phyloP scores from a whole-genome alignment of 768 basidiomycete genomes.

The Lactifluus piperatus region DNA sequence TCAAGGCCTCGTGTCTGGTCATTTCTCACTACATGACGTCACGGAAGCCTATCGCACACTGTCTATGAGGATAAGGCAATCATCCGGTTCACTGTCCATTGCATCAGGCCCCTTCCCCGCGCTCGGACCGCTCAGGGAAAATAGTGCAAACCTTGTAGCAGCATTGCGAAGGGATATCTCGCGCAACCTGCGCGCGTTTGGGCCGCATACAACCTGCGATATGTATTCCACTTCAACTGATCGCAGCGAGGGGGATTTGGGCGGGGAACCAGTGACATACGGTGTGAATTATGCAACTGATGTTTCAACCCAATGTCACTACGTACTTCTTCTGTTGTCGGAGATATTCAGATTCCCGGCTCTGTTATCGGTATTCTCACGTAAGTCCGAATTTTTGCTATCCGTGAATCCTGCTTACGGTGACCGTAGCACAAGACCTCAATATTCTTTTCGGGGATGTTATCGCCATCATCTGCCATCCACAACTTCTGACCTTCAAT shows the following conservation, averaged over 20 bases:
- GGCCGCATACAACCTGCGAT: background rate
- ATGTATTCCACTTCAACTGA: background rate
- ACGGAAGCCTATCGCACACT: conserved; percentile 10
- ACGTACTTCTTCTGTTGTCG: conserved; percentile 11
- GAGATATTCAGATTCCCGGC: conserved; percentile 11
- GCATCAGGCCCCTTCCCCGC: background rate
- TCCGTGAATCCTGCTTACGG: background rate
- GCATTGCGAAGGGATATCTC: conserved; percentile 11
- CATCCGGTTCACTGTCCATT: background rate
- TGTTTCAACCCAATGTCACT: conserved; percentile 5
- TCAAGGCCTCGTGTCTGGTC: background rate
- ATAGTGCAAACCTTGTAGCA: background rate
- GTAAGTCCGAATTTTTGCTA: background rate
- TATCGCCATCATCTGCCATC: background rate
- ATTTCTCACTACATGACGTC: conserved; percentile 11
- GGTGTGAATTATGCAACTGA: background rate
- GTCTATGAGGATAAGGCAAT: conserved; percentile 7
- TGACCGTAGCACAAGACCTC: conserved; percentile 3
- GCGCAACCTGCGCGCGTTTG: background rate
- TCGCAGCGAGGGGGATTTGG: background rate
- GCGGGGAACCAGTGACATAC: background rate
- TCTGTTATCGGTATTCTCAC: conserved; percentile 2
- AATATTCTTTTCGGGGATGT: conserved; percentile 8
- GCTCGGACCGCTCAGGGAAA: conserved; percentile 1
- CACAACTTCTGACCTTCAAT: background rate